Conservation (phyloP, 2,329 filamentous ascomycete species). For the Monosporascus sp. region DNA sequence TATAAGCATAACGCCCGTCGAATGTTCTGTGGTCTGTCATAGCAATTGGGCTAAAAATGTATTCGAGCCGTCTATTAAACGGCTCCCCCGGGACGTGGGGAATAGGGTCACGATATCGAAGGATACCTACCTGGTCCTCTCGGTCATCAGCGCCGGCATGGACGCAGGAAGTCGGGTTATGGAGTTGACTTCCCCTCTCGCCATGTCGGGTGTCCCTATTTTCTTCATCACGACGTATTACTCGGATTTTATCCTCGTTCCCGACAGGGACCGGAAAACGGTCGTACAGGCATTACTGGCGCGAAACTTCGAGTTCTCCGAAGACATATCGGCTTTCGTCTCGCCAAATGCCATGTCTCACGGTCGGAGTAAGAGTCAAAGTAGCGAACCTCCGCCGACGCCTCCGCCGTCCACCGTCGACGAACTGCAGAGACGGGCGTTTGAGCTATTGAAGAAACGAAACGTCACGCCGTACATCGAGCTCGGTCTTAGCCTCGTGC, state of each 20-base stretch:
- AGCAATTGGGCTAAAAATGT: conserved; percentile 66
- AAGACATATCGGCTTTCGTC: conserved; percentile 63
- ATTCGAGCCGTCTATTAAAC: conserved; percentile 66
- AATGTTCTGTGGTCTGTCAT: conserved; percentile 89
- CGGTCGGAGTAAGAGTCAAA: conserved; percentile 25
- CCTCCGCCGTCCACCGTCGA: conserved; percentile 72
- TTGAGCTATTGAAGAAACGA: conserved; percentile 72
- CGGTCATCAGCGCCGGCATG: conserved; percentile 82
- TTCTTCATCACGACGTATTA: conserved; percentile 99
- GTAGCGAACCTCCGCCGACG: conserved; percentile 52
- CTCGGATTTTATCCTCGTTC: conserved; percentile 92
- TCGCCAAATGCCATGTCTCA: conserved; percentile 41
- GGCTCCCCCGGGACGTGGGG: conserved; percentile 50
- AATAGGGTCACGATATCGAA: conserved; percentile 66
- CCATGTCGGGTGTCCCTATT: conserved; percentile 88
- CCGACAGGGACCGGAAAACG: conserved; percentile 64
- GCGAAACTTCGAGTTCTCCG: conserved; percentile 79
- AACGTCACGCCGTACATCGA: conserved; percentile 70
- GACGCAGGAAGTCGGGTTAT: conserved; percentile 89
- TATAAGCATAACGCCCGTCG: conserved; percentile 84
- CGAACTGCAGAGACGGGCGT: conserved; percentile 79
- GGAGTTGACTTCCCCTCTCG: conserved; percentile 84
- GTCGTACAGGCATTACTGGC: conserved; percentile 74
- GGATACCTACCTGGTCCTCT: conserved; percentile 83
- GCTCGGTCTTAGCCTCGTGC: conserved; percentile 64